phyloP scores from a whole-genome alignment of 1,284 basidiomycete species.

The Apiotrichum brassicae region DNA sequence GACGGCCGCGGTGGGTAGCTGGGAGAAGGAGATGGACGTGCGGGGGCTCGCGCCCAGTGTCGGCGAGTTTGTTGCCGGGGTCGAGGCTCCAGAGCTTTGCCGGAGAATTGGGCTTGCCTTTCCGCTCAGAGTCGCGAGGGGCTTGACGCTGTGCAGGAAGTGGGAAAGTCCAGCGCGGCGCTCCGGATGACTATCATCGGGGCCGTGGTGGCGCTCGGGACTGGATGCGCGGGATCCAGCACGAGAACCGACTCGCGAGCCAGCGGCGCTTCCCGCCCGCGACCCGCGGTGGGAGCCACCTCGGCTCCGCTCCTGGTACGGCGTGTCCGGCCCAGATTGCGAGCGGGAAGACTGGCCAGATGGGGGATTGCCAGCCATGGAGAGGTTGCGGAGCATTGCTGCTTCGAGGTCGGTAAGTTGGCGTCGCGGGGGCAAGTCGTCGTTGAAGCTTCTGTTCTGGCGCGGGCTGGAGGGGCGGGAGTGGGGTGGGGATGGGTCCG shows the following conservation, averaged over 20 bases:
- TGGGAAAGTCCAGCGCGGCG: conserved; percentile 15
- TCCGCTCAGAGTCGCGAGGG: conserved; percentile 5
- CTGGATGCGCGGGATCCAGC: conserved; percentile 49
- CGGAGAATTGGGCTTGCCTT: conserved; percentile 19
- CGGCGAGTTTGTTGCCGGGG: background rate
- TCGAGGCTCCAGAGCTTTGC: background rate
- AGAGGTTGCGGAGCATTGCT: conserved; percentile 64
- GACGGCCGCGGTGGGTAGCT: conserved; percentile 9
- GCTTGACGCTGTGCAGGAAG: conserved; percentile 18
- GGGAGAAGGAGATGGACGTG: conserved; percentile 14
- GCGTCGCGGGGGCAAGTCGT: conserved; percentile 41
- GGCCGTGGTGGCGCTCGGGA: conserved; percentile 37
- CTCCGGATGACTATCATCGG: conserved; percentile 1
- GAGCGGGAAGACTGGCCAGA: background rate
- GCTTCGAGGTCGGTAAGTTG: conserved; percentile 66
- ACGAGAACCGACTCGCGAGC: conserved; percentile 50
- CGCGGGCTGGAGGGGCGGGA: conserved; percentile 22
- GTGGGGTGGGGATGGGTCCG: conserved; percentile 42
- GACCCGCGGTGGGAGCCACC: conserved; percentile 10
- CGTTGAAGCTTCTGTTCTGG: conserved; percentile 7
- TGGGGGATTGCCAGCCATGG: background rate
- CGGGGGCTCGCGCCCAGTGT: background rate
- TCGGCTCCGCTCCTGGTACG: background rate
- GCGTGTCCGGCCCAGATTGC: background rate
- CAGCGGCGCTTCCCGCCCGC: conserved; percentile 42